Conservation (phyloP, 208 protist species). For the Kentomonas sorsogonicus region DNA sequence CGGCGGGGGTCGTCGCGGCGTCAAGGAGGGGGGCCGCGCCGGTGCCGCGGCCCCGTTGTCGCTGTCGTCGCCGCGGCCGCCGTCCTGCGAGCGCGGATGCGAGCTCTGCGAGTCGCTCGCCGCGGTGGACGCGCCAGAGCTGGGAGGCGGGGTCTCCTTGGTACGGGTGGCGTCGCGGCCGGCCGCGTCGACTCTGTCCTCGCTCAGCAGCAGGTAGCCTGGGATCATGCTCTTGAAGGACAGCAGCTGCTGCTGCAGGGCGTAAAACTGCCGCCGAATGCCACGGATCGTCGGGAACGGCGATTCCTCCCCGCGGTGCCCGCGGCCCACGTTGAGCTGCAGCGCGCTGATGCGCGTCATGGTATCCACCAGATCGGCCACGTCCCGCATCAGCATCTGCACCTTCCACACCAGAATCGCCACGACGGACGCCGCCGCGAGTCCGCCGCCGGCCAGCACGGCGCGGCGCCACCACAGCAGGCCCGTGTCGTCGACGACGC, state of each 20-base stretch:
- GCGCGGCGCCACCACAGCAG: neutral
- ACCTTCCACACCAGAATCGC: conserved; percentile 23
- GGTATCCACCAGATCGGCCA: conserved; percentile 12
- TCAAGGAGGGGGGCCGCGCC: neutral
- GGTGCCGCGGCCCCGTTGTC: neutral
- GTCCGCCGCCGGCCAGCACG: too few species aligned
- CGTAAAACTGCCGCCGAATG: neutral
- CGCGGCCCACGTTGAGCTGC: conserved; percentile 11
- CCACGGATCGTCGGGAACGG: neutral
- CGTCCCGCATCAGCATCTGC: conserved; percentile 21
- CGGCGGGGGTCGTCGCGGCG: too few species aligned
- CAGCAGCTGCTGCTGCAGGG: conserved; percentile 21
- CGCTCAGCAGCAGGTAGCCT: conserved; percentile 14
- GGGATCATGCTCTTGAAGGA: conserved; percentile 17
- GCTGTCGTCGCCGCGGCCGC: neutral
- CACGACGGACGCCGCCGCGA: neutral
- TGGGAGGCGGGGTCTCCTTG: neutral
- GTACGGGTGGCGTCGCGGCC: neutral
- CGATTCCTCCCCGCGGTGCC: neutral
- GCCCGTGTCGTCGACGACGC: too few species aligned
- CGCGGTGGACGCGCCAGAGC: neutral
- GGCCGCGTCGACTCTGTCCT: conserved; percentile 5
- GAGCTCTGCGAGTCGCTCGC: conserved; percentile 4
- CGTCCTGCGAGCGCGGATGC: neutral
- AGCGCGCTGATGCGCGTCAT: conserved; percentile 7